A percentile compares a stretch with the other conserved stretches of the same genome.
Conservation (phyloP, 2,329 filamentous ascomycete species). For the Monosporascus sp. region DNA sequence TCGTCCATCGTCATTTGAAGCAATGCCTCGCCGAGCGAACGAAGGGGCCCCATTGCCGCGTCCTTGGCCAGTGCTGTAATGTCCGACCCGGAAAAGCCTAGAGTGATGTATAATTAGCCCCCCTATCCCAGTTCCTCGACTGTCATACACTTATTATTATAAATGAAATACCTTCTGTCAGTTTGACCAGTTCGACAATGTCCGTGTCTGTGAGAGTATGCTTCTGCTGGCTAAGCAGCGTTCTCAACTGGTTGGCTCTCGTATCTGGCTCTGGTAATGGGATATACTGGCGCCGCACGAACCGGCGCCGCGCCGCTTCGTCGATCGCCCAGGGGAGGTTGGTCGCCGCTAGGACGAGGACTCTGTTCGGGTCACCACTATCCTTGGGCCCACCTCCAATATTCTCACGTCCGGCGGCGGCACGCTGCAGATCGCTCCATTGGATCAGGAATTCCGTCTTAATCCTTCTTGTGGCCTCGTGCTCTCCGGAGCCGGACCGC, state of each 20-base stretch:
- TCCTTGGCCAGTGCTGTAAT: conserved; percentile 97
- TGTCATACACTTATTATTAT: conserved; percentile 1
- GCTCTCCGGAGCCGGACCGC: conserved; percentile 76
- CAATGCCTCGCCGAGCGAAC: conserved; percentile 83
- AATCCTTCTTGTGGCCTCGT: conserved; percentile 88
- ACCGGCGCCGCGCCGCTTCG: conserved; percentile 84
- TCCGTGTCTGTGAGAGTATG: conserved; percentile 70
- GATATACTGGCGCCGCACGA: conserved; percentile 93
- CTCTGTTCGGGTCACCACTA: conserved; percentile 76
- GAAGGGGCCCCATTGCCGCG: conserved; percentile 91
- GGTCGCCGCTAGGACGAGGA: conserved; percentile 89
- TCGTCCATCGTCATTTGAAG: conserved; percentile 91
- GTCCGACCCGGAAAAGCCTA: conserved; percentile 96
- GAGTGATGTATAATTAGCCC: background rate
- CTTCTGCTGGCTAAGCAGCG: conserved; percentile 80
- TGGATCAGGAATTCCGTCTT: conserved; percentile 98
- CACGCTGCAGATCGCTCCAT: conserved; percentile 90
- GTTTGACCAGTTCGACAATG: conserved; percentile 65
- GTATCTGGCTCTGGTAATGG: conserved; percentile 84
- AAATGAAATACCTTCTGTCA: conserved; percentile 70
- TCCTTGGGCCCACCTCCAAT: conserved; percentile 53
- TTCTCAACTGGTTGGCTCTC: conserved; percentile 71
- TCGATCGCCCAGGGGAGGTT: conserved; percentile 98
- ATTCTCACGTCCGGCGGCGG: conserved; percentile 78
- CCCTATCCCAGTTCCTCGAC: too few species aligned